Evolutionary conservation across 371 early-diverging fungal species (phyloP), one percentile per base, ranked within the genome.

Genomic region (Basidiobolus meristosporus): DNA sequence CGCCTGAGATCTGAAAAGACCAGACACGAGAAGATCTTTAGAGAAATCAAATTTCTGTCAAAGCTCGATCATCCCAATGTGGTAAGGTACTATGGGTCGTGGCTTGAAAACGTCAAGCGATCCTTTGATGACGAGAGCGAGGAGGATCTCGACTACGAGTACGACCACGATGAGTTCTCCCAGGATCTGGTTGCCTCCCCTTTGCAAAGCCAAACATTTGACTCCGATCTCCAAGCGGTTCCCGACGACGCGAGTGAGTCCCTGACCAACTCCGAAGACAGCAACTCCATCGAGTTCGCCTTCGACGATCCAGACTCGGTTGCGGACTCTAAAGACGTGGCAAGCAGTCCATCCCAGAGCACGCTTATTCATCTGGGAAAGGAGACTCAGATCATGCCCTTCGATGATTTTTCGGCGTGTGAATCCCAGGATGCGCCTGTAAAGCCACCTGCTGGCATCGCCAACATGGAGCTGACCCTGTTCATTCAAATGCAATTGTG

Each of bases 31-130:
- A 80, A 82, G 60, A 83, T 83, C 16, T 66, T 92, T 44, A 65
- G 92, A 5, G 96, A 95, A 54, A 88, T 89, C 39, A 91, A 87
- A 49, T 72, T 77, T 26, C 65, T 89, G 36, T 88, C 96, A 2
- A 60, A 81, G 11, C 53, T 95, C 30, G 69, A 82, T 43, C 93
- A 95, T 56, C 71, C 65, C 19, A 90, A 92, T 45, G 84, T 93
- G 21, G 80, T 92, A 26, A 64, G 96, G 6, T 95, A 95, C 54
- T 86, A 82, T 49, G 66, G 77, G n/a, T 82, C 86, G 20, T 95
- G 96, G 96, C 52, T 93, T 7, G 93, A 93, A 56, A 68, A 72
- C 46, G 64, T 56, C 22, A n/a, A n/a, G n/a, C n/a, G n/a, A n/a
- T n/a, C n/a, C n/a, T n/a, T 35, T 44, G 15, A 16, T 23, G 20